Evolutionary conservation across 1,284 basidiomycete species (phyloP).

Genomic region (Retiboletus flavoniger): DNA sequence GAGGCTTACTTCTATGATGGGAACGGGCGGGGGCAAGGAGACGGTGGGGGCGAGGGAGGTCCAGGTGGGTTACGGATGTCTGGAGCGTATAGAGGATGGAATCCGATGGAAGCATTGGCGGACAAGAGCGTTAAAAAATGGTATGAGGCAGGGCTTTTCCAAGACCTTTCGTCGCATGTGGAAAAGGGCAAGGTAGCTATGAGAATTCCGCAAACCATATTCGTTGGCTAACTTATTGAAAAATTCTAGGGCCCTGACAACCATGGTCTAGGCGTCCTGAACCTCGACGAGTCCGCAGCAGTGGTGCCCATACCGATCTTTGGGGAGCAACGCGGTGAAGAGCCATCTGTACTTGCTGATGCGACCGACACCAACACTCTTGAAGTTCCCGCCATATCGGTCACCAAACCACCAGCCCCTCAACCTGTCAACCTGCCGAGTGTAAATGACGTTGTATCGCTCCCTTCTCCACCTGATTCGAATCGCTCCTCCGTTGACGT

Average conservation of each 20-base stretch:
- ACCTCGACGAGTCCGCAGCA: conserved; percentile 40
- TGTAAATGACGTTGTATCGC: conserved; percentile 52
- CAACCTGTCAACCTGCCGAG: conserved; percentile 65
- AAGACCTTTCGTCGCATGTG: conserved; percentile 40
- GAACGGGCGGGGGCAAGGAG: conserved; percentile 68
- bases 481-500: conserved; percentile 47
- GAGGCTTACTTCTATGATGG: conserved; percentile 84
- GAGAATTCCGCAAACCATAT: conserved; percentile 7
- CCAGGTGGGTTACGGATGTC: conserved; percentile 64
- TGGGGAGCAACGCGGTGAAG: conserved; percentile 32
- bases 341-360: conserved; percentile 33
- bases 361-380: conserved; percentile 17
- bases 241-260: conserved; percentile 25
- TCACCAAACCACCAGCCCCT: conserved; percentile 69
- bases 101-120: conserved; percentile 86
- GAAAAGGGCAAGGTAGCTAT: conserved; percentile 53
- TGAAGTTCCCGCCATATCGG: conserved; percentile 52
- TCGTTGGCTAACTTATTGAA: conserved; percentile 14
- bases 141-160: conserved; percentile 74
- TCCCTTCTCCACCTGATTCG: conserved; percentile 46
- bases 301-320: conserved; percentile 55
- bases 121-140: conserved; percentile 83
- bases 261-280: conserved; percentile 41
- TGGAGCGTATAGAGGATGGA: conserved; percentile 89
- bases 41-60: conserved; percentile 72